phyloP scores from a whole-genome alignment of 306 rosid species.

The Heteromeles arbutifolia region DNA sequence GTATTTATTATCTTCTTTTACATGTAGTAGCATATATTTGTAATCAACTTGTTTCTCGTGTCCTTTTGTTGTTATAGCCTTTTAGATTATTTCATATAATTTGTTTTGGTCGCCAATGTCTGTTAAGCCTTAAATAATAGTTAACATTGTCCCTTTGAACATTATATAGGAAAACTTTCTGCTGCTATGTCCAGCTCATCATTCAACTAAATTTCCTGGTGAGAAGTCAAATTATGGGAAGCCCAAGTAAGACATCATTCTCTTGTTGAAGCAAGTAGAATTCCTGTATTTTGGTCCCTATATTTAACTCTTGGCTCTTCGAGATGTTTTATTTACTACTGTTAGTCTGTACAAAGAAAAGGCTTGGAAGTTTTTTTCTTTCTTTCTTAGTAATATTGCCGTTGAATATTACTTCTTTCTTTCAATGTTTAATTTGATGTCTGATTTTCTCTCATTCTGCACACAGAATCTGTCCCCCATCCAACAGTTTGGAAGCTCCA shows the following conservation, averaged over 20 bases:
- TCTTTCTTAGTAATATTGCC: background rate
- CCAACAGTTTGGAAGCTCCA: slow-evolving; percentile 24
- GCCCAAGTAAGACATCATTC: slow-evolving; percentile 18
- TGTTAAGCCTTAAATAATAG: slow-evolving; percentile 1
- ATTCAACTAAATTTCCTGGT: slow-evolving; percentile 50
- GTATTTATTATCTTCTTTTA: slow-evolving; percentile 23
- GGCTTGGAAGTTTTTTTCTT: background rate
- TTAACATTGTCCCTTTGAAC: background rate
- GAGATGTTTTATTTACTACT: background rate
- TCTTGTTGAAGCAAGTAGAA: background rate
- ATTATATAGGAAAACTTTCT: slow-evolving; percentile 59
- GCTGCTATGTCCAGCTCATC: slow-evolving; percentile 77
- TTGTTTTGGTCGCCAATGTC: slow-evolving; percentile 4
- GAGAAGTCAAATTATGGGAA: slow-evolving; percentile 50
- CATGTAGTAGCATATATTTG: background rate
- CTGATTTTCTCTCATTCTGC: slow-evolving; percentile 18
- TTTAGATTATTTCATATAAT: background rate
- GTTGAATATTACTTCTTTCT: background rate
- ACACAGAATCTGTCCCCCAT: slow-evolving; percentile 40
- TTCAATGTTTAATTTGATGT: background rate
- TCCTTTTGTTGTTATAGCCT: background rate
- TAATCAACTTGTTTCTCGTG: background rate
- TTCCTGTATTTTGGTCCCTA: background rate
- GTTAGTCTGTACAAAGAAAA: background rate
- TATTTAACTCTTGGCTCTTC: background rate